Percentiles rank a stretch among this genome's conserved stretches.
phyloP scores from a whole-genome alignment of 371 early-diverging fungal genomes.

The Haplosporangium sp. region DNA sequence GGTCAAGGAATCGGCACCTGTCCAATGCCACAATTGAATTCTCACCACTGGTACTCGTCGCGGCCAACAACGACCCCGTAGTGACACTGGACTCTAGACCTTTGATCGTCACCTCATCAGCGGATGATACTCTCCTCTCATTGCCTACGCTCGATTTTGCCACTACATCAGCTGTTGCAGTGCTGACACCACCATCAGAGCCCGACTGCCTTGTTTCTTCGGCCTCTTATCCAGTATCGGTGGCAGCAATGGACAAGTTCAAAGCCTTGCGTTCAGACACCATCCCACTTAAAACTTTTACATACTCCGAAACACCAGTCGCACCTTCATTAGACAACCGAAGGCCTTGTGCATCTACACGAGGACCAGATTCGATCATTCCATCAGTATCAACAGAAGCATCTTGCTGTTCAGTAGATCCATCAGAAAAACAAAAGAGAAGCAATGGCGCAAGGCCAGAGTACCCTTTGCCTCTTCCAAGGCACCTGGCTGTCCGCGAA shows the following conservation, averaged over 20 bases:
- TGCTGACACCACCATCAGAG: background rate
- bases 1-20: constrained; percentile 9
- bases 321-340: background rate
- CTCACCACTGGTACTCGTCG: constrained; percentile 26
- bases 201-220: background rate
- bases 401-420: constrained; percentile 6
- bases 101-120: constrained; percentile 30
- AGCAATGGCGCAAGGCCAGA: constrained; percentile 1
- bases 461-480: constrained; percentile 25
- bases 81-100: constrained; percentile 34
- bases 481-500: constrained; percentile 59
- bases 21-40: constrained; percentile 15
- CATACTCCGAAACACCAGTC: constrained; percentile 40
- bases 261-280: constrained; percentile 43
- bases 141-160: constrained; percentile 11
- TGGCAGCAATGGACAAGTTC: constrained; percentile 49
- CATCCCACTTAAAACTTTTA: constrained; percentile 50
- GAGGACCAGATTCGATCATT: too few species aligned
- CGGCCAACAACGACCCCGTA: constrained; percentile 32
- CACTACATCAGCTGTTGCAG: constrained; percentile 6
- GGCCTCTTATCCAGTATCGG: constrained; percentile 31
- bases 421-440: background rate
- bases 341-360: too few species aligned
- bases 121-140: constrained; percentile 29
- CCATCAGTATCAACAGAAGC: background rate